These are phyloP conservation scores for Mimosa bimucronata DNA, from an alignment of 306 rosid genomes.

Conservation along the genomic window DNA sequence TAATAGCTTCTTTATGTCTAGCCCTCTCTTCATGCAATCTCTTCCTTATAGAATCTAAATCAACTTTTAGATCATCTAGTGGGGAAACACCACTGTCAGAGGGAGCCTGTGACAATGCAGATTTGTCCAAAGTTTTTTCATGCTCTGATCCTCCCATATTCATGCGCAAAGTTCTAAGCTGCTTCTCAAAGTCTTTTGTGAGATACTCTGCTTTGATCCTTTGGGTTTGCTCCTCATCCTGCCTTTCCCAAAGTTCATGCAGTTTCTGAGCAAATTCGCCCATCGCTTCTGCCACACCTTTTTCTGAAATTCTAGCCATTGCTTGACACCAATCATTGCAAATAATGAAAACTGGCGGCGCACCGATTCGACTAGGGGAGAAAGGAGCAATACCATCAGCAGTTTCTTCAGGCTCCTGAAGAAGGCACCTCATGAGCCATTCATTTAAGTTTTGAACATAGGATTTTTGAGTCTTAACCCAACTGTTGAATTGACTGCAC, in stretches of 20 bases:
- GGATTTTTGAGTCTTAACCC: conserved; percentile 84
- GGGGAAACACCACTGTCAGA: conserved; percentile 79
- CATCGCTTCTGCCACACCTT: conserved; percentile 73
- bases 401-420: conserved; percentile 80
- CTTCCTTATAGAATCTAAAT: conserved; percentile 81
- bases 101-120: conserved; percentile 53
- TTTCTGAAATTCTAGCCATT: conserved; percentile 78
- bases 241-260: conserved; percentile 87
- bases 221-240: conserved; percentile 83
- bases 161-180: conserved; percentile 60
- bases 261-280: conserved; percentile 74
- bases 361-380: conserved; percentile 89
- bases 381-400: conserved; percentile 85
- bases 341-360: conserved; percentile 80
- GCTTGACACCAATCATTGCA: conserved; percentile 97
- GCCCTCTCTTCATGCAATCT: conserved; percentile 78
- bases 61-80: conserved; percentile 87
- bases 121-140: conserved; percentile 46
- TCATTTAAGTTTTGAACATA: conserved; percentile 79
- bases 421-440: conserved; percentile 87
- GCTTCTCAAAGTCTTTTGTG: conserved; percentile 77
- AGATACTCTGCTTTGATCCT: conserved; percentile 79
- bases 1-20: conserved; percentile 78
- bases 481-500: conserved; percentile 81
- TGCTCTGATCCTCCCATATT: conserved; percentile 57